A percentile compares a stretch with the other conserved stretches of the same genome.
Evolutionary conservation across 1,284 basidiomycete genomes (phyloP).

Genomic region (Rhodotorula sp.): DNA sequence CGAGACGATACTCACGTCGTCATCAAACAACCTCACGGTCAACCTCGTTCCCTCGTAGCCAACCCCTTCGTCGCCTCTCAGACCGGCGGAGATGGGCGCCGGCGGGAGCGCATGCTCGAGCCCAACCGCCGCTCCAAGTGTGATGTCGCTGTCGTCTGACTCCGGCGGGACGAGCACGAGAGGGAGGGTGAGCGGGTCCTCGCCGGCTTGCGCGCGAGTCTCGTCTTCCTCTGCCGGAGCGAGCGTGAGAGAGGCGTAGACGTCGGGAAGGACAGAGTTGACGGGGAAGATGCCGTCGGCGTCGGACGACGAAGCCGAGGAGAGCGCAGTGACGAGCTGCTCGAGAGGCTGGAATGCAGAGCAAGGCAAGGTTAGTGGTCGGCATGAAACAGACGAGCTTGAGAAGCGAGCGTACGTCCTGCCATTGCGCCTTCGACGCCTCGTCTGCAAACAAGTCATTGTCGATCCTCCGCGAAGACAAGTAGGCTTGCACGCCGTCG

Average conservation of each 20-base stretch:
- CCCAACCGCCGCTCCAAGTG: neutral
- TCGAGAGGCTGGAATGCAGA: constrained; percentile 28
- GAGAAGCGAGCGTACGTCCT: constrained; percentile 29
- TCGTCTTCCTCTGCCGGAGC: constrained; percentile 51
- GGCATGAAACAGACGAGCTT: too few species aligned
- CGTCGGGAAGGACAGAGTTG: constrained; percentile 45
- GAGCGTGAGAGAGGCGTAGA: constrained; percentile 7
- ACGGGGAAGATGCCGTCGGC: constrained; percentile 23
- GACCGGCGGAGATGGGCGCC: constrained; percentile 42
- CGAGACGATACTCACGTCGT: constrained; percentile 59
- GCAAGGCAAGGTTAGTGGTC: neutral
- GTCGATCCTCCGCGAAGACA: constrained; percentile 30
- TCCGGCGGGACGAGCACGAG: constrained; percentile 82
- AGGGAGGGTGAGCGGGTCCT: constrained; percentile 68
- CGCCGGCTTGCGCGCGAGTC: constrained; percentile 52
- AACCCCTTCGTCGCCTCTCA: constrained; percentile 61
- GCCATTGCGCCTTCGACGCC: constrained; percentile 35
- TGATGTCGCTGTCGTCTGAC: constrained; percentile 69
- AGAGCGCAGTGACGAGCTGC: constrained; percentile 26
- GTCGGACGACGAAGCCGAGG: constrained; percentile 3
- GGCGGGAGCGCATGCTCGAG: constrained; percentile 52
- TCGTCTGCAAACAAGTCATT: constrained; percentile 38
- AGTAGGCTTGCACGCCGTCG: constrained; percentile 35
- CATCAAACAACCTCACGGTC: constrained; percentile 70
- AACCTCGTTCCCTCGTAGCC: constrained; percentile 62